A percentile compares a stretch with the other conserved stretches of the same genome.
These are phyloP conservation scores for Gracilariopsis chorda DNA, from an alignment of 23 red algal species.

Conservation along the genomic window DNA sequence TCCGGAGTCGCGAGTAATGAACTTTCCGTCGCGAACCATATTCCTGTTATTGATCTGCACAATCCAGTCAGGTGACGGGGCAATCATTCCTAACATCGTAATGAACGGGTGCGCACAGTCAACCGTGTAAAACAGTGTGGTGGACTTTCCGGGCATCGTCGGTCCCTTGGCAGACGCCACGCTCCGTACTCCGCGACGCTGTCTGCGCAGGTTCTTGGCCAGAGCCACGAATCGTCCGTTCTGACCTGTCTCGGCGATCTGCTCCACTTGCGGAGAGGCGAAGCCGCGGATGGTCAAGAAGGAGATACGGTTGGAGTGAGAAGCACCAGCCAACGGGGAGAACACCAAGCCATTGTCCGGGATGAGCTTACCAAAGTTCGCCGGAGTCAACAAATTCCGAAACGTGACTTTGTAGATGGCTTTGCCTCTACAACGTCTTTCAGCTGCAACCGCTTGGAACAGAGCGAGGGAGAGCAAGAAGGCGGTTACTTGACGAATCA, in stretches of 20 bases:
- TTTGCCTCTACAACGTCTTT: not conserved
- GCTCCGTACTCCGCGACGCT: not conserved
- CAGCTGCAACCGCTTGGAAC: too few relatives aligned
- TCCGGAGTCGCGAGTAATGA: not conserved
- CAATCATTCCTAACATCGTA: not conserved
- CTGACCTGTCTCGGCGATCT: constrained; percentile 11
- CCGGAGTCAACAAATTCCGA: not conserved
- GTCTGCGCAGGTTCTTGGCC: not conserved
- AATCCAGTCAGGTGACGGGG: constrained; percentile 27
- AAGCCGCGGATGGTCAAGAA: not conserved
- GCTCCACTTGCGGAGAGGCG: not conserved
- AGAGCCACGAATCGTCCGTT: not conserved
- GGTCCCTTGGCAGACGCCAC: not conserved
- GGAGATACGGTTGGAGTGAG: constrained; percentile 16
- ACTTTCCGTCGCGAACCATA: not conserved
- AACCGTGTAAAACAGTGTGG: not conserved
- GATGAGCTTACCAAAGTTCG: not conserved
- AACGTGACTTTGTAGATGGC: constrained; percentile 10
- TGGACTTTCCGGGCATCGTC: not conserved
- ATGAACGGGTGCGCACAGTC: constrained; percentile 2
- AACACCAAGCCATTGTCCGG: not conserved
- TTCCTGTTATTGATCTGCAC: constrained; percentile 19
- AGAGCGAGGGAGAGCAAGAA: too few relatives aligned
- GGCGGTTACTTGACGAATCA: too few relatives aligned
- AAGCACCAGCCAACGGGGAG: not conserved